phyloP scores from a whole-genome alignment of 176 grass and related monocot species.

The Coix lacrymajobi region DNA sequence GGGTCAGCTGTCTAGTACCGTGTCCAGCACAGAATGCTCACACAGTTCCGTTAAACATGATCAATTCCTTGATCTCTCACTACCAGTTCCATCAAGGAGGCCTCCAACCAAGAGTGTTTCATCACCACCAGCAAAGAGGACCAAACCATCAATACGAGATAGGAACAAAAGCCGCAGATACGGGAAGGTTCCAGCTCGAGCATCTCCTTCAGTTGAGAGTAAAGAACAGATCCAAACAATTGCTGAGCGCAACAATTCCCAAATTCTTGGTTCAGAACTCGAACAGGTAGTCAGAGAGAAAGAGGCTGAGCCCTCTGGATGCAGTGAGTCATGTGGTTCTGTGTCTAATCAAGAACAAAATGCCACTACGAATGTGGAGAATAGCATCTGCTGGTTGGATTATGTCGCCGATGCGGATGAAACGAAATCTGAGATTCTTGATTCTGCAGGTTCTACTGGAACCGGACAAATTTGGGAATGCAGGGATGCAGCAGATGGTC shows the following conservation, averaged over 20 bases:
- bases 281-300: slow-evolving; percentile 40
- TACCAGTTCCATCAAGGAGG: slow-evolving; percentile 84
- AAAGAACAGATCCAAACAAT: slow-evolving; percentile 35
- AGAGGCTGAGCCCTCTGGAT: slow-evolving; percentile 34
- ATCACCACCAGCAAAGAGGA: slow-evolving; percentile 47
- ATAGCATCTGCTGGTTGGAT: slow-evolving; percentile 57
- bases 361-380: slow-evolving; percentile 10
- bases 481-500: slow-evolving; percentile 24
- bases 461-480: slow-evolving; percentile 29
- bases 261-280: slow-evolving; percentile 42
- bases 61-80: slow-evolving; percentile 82
- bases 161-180: slow-evolving; percentile 50
- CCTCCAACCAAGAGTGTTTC: slow-evolving; percentile 47
- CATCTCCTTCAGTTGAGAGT: slow-evolving; percentile 41
- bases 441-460: slow-evolving; percentile 41
- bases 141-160: slow-evolving; percentile 48
- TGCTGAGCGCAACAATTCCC: slow-evolving; percentile 38
- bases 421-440: slow-evolving; percentile 41
- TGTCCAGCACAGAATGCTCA: slow-evolving; percentile 74
- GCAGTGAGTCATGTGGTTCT: slow-evolving; percentile 55
- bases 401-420: slow-evolving; percentile 49
- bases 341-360: slow-evolving; percentile 45
- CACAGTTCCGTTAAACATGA: slow-evolving; percentile 78
- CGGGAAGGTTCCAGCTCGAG: slow-evolving; percentile 27
- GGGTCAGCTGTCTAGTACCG: slow-evolving; percentile 80